Evolutionary conservation across 1,284 basidiomycete species (phyloP), one percentile per base, ranked within the genome.

Genomic region (Blastosporella zonata): DNA sequence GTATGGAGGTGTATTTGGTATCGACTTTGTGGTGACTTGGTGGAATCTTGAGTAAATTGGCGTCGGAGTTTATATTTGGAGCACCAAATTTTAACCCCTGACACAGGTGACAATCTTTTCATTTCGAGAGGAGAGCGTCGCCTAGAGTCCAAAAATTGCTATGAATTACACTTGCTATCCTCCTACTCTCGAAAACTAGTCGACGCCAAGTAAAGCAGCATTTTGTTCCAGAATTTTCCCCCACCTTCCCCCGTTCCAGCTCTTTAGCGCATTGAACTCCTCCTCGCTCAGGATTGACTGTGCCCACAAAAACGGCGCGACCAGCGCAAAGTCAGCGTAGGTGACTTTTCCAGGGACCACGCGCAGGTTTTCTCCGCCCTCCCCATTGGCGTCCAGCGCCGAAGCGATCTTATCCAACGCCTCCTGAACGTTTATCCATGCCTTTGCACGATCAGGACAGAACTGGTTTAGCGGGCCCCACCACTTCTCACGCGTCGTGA

Each of bases 161-260:
- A n/a, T n/a, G n/a, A n/a, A n/a, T n/a, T n/a, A n/a, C n/a, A n/a
- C n/a, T n/a, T n/a, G n/a, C n/a, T n/a, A n/a, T n/a, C n/a, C n/a
- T n/a, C n/a, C n/a, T n/a, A n/a, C n/a, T n/a, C n/a, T n/a, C n/a
- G n/a, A n/a, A n/a, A 27, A 27, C 34, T 45, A 51, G 2, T 46
- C 39, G n/a, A 51, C 21, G 13, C 38, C 40, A 17, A 51, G 34
- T 13, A 53, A 15, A 7, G 23, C 3, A 6, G 29, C 43, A 18
- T 37, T 21, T 33, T 33, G 34, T 22, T 46, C 34, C 8, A 53
- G 27, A 6, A 53, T 22, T 23, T 43, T 46, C 2, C 29, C 44
- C 53, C 53, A 55, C n/a, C 53, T 36, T 18, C 53, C 53, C 25
- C 25, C 40, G 23, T 55, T 52, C 53, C 49, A 52, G 18, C 33